Evolutionary conservation across 495 filamentous ascomycete species (phyloP).

Genomic region (Lepidopterella palustris): DNA sequence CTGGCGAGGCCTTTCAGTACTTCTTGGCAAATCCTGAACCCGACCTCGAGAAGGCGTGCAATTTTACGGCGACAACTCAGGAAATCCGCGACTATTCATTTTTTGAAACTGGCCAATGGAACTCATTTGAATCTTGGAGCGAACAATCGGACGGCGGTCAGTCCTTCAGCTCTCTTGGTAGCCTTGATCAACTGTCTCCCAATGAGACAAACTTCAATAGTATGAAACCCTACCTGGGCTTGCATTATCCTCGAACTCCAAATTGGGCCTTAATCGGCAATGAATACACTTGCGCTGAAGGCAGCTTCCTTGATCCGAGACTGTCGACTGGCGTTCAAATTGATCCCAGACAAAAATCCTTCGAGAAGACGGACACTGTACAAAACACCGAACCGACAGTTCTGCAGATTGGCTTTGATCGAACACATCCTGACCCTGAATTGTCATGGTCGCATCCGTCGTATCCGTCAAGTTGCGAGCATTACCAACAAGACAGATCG

Average conservation of each 20-base stretch:
- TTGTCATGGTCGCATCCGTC: too few relatives aligned
- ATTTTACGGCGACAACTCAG: too few relatives aligned
- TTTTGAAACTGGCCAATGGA: neutral
- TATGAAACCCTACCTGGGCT: neutral
- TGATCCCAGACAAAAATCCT: neutral
- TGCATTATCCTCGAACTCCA: neutral
- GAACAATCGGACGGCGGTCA: neutral
- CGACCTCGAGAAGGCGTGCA: too few relatives aligned
- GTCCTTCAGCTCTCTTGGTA: neutral
- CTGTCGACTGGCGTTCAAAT: neutral
- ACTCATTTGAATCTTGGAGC: neutral
- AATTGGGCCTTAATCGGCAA: neutral
- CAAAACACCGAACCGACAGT: too few relatives aligned
- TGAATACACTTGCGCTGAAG: neutral
- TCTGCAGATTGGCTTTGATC: too few relatives aligned
- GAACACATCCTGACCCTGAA: too few relatives aligned
- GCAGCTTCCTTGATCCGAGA: neutral
- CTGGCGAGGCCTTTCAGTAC: too few relatives aligned
- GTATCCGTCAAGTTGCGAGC: too few relatives aligned
- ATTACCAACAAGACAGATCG: too few relatives aligned
- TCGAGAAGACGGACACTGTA: too few relatives aligned
- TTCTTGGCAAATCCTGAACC: too few relatives aligned
- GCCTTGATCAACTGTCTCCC: neutral
- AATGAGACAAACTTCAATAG: neutral
- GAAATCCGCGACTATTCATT: too few relatives aligned